Evolutionary conservation across 257 asterid species (phyloP).

Genomic region (Solanum gandarillasii): DNA sequence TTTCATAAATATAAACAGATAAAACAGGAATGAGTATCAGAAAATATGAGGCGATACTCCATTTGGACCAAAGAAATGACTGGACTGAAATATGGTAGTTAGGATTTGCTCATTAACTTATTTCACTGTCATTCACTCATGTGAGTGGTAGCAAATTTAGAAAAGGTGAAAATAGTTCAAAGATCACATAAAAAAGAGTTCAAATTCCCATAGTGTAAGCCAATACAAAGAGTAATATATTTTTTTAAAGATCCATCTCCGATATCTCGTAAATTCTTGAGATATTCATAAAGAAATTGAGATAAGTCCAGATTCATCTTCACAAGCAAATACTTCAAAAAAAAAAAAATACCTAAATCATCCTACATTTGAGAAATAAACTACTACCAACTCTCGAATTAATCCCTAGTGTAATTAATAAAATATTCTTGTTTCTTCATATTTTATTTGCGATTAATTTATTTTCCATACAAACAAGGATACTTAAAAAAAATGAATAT

Average conservation of each 20-base stretch:
- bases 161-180: neutral
- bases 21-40: neutral
- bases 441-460: too few species aligned
- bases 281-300: too few species aligned
- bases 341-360: too few species aligned
- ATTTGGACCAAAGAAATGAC: too few species aligned
- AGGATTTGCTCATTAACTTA: too few species aligned
- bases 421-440: neutral
- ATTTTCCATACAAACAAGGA: neutral
- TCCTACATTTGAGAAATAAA: neutral
- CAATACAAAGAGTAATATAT: neutral
- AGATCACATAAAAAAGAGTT: too few species aligned
- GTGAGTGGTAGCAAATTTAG: neutral
- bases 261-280: neutral
- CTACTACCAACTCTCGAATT: neutral
- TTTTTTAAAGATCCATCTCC: neutral
- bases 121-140: too few species aligned
- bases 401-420: too few species aligned
- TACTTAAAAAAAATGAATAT: too few species aligned
- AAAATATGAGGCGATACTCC: too few species aligned
- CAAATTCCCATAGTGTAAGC: neutral
- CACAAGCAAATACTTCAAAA: too few species aligned
- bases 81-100: too few species aligned
- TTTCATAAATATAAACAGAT: neutral
- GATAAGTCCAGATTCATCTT: neutral